phyloP scores from a whole-genome alignment of 257 asterid genomes.

The Scutellaria baicalensis region DNA sequence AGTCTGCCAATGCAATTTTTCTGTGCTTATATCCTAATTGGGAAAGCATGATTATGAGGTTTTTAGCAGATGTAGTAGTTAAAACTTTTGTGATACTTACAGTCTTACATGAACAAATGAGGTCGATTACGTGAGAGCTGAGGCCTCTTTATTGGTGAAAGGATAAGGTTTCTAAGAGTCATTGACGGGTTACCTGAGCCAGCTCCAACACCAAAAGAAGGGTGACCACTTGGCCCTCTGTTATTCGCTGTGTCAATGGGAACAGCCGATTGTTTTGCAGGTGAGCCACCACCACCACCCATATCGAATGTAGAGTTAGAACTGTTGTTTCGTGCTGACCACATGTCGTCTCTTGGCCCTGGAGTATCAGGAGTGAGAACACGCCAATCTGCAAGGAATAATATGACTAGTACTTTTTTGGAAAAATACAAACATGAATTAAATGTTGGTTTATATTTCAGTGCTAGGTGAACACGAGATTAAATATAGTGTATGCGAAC shows the following conservation, averaged over 20 bases:
- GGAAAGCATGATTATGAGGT: background rate
- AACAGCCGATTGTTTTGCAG: constrained; percentile 6
- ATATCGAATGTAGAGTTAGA: constrained; percentile 16
- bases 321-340: constrained; percentile 66
- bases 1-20: background rate
- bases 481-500: background rate
- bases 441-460: background rate
- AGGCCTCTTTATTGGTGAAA: constrained; percentile 16
- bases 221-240: background rate
- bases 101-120: constrained; percentile 8
- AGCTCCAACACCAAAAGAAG: constrained; percentile 11
- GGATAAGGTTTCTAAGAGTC: constrained; percentile 19
- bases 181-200: constrained; percentile 16
- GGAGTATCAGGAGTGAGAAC: constrained; percentile 95
- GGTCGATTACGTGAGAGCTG: constrained; percentile 16
- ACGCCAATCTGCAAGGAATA: constrained; percentile 82
- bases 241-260: background rate
- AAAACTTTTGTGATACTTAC: background rate
- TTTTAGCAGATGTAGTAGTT: background rate
- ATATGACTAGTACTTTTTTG: constrained; percentile 56
- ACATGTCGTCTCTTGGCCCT: constrained; percentile 88
- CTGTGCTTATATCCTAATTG: background rate
- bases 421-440: constrained; percentile 10
- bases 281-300: constrained; percentile 8
- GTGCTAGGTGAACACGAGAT: background rate